Evolutionary conservation across 2,329 filamentous ascomycete genomes (phyloP), one percentile per base, ranked within the genome.

Genomic region (Tolypocladium ophioglossoides): DNA sequence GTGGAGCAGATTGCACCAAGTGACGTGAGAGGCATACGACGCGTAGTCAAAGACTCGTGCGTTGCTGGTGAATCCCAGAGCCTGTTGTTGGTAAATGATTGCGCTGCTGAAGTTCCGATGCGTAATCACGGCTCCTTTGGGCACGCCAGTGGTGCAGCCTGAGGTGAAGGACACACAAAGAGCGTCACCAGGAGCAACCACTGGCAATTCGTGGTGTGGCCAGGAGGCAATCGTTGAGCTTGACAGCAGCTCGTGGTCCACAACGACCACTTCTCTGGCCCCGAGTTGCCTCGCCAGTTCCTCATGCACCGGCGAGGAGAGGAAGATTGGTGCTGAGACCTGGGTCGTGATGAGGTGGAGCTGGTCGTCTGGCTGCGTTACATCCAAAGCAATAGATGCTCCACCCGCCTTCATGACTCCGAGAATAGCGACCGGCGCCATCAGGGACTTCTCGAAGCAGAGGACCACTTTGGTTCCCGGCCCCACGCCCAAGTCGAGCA

Each of bases 81-180:
- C 49, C 24, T 53, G 38, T 30, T 46, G 47, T 34, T 61, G 55
- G 30, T 59, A 52, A 1, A 27, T 40, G 24, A 56, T 54, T 5
- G 58, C 50, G 16, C 54, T 57, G 37, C 55, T 52, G 30, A 61
- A 57, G 24, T 57, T 57, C 2, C 52, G 54, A 52, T 63, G 62
- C 11, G 59, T 57, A 16, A 66, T 58, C 27, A 77, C 67, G n/a
- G 78, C 74, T 38, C 76, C 77, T 64, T 79, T 79, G 2, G 77
- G 77, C 37, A 66, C 65, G 4, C 77, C 77, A 0, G 76, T 78
- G 12, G 41, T 37, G 22, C 72, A 76, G 18, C 77, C 77, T 18
- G 76, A 78, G n/a, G 77, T 79, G 59, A 78, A 79, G 61, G 78
- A 74, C 57, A 78, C 73, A 20, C 55, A 54, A n/a, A 61, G 34